Evolutionary conservation across 1,284 basidiomycete species (phyloP).

Genomic region (Papiliotrema terrestris): DNA sequence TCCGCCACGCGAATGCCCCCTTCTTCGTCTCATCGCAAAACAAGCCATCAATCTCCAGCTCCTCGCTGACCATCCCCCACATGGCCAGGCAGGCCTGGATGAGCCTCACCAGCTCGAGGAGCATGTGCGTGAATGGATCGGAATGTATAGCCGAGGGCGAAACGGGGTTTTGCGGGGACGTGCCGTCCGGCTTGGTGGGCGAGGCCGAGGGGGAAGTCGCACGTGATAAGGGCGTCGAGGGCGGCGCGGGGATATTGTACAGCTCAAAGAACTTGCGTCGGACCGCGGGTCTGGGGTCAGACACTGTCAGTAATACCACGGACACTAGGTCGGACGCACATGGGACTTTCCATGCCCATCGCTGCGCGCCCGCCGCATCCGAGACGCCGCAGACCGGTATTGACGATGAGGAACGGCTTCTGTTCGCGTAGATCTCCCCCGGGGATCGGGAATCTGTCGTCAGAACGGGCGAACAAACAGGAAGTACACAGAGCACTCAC

Average conservation of each 20-base stretch:
- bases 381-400: slow-evolving; percentile 40
- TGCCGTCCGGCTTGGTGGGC: background rate
- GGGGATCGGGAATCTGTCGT: slow-evolving; percentile 28
- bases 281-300: slow-evolving; percentile 27
- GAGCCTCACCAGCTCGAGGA: slow-evolving; percentile 40
- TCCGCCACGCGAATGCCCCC: slow-evolving; percentile 38
- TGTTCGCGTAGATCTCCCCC: slow-evolving; percentile 41
- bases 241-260: slow-evolving; percentile 34
- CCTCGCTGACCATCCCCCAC: slow-evolving; percentile 36
- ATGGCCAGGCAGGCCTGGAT: slow-evolving; percentile 38
- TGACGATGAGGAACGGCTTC: slow-evolving; percentile 41
- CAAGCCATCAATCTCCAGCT: slow-evolving; percentile 36
- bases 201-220: slow-evolving; percentile 4
- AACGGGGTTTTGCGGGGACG: background rate
- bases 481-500: slow-evolving; percentile 15
- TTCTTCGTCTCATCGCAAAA: slow-evolving; percentile 48
- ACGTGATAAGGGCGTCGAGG: slow-evolving; percentile 2
- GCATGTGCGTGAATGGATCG: slow-evolving; percentile 36
- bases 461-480: background rate
- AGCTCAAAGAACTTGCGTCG: slow-evolving; percentile 43
- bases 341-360: slow-evolving; percentile 40
- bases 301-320: background rate
- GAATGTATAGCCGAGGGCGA: slow-evolving; percentile 9
- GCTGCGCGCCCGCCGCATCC: slow-evolving; percentile 45
- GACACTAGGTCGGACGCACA: slow-evolving; percentile 16